Percentiles rank a stretch among this genome's conserved stretches.
Evolutionary conservation across 208 protist genomes (phyloP).

Genomic region (Acanthamoeba healyi): DNA sequence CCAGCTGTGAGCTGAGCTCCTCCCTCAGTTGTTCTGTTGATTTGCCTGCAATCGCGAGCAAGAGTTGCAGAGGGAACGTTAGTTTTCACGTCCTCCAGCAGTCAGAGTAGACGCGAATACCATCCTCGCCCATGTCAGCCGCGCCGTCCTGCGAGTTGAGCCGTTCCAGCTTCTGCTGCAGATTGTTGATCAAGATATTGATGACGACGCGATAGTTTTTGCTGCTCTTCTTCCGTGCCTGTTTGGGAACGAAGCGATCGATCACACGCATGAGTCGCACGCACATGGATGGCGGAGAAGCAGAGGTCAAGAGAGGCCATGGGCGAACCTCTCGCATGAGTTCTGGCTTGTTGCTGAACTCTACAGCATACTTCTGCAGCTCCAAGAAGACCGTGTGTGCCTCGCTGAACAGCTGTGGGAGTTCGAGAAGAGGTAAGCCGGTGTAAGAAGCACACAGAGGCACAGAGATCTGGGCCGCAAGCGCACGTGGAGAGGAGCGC

Average conservation of each 20-base stretch:
- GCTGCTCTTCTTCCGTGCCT: slow-evolving; percentile 61
- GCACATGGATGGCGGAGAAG: not conserved
- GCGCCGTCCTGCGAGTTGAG: not conserved
- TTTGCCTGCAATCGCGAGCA: not conserved
- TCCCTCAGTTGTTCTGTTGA: not conserved
- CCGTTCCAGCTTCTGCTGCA: slow-evolving; percentile 18
- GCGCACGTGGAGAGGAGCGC: not conserved
- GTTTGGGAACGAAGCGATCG: not conserved
- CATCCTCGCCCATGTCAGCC: not conserved
- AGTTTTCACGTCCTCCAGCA: not conserved
- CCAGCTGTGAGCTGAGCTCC: slow-evolving; percentile 32
- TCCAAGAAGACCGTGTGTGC: slow-evolving; percentile 57
- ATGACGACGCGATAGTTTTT: slow-evolving; percentile 51
- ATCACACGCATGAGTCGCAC: not conserved
- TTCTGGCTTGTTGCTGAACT: slow-evolving; percentile 7
- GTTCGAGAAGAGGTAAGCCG: too few species aligned
- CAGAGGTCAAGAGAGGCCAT: not conserved
- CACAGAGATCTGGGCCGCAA: not conserved
- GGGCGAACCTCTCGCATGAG: slow-evolving; percentile 6
- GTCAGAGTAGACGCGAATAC: not conserved
- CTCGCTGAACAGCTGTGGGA: slow-evolving; percentile 21
- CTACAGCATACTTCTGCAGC: slow-evolving; percentile 23
- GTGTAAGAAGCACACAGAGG: too few species aligned
- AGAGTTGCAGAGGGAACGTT: not conserved
- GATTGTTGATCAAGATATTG: slow-evolving; percentile 50